Percentiles rank a stretch among this genome's conserved stretches.
phyloP scores from a whole-genome alignment of 345 rosid species.

The Citrus sp. region DNA sequence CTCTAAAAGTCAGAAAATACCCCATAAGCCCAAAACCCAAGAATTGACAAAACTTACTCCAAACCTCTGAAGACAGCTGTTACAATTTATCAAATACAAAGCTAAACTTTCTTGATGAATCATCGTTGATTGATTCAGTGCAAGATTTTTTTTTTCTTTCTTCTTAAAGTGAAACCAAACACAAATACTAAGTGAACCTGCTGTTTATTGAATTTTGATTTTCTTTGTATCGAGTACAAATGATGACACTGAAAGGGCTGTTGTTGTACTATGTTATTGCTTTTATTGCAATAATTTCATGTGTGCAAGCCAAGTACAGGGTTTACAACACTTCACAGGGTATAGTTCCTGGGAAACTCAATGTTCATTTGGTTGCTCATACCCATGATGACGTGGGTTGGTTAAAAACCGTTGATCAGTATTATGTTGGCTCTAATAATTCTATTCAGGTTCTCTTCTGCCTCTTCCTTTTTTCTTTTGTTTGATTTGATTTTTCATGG shows the following conservation, averaged over 20 bases:
- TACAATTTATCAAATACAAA: neutral
- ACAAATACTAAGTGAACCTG: neutral
- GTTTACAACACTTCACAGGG: constrained; percentile 82
- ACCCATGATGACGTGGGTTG: constrained; percentile 98
- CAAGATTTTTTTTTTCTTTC: neutral
- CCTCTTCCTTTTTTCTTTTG: neutral
- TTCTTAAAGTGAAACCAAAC: neutral
- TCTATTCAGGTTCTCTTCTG: constrained; percentile 72
- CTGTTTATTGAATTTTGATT: neutral
- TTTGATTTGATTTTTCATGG: neutral
- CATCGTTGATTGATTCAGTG: neutral
- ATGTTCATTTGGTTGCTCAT: constrained; percentile 94
- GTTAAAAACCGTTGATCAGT: constrained; percentile 97
- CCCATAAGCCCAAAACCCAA: neutral
- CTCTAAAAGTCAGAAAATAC: neutral
- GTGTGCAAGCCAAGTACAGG: constrained; percentile 62
- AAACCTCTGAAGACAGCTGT: neutral
- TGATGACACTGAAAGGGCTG: constrained; percentile 8
- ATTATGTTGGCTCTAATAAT: constrained; percentile 96
- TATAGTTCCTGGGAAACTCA: constrained; percentile 72
- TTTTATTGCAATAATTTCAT: constrained; percentile 24
- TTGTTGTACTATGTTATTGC: constrained; percentile 17
- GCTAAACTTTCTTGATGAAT: neutral
- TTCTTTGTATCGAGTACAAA: neutral
- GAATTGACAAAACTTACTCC: neutral